Evolutionary conservation across 441 rosid genomes (phyloP).

Genomic region (Theobroma grandiflorum): DNA sequence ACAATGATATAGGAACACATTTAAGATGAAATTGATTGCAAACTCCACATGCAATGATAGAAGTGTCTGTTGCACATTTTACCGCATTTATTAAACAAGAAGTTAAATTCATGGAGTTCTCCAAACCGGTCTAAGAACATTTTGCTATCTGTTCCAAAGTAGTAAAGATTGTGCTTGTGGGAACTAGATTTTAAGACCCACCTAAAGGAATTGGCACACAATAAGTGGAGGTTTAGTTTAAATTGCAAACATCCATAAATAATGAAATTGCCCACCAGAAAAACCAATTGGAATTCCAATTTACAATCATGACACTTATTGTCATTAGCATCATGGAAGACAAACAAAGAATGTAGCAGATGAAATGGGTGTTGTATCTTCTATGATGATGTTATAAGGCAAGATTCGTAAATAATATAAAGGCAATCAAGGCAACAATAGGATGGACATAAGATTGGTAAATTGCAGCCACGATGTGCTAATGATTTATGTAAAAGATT

Average conservation of each 20-base stretch:
- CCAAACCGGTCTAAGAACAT: not conserved
- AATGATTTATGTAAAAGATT: not conserved
- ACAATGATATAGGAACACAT: not conserved
- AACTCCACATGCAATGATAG: not conserved
- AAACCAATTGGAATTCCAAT: not conserved
- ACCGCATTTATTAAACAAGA: not conserved
- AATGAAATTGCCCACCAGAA: not conserved
- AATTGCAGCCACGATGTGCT: not conserved
- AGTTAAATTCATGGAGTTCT: not conserved
- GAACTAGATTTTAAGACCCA: not conserved
- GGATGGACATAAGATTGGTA: not conserved
- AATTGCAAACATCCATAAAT: not conserved
- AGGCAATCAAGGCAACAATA: not conserved
- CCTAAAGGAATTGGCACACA: not conserved
- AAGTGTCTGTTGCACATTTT: not conserved
- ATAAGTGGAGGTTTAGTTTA: not conserved
- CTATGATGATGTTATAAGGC: not conserved
- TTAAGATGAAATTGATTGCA: constrained; percentile 2
- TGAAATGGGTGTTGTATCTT: not conserved
- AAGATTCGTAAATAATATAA: not conserved
- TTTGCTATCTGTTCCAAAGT: not conserved
- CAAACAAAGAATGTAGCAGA: not conserved
- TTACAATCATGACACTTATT: not conserved
- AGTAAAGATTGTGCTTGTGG: not conserved
- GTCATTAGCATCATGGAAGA: not conserved